Evolutionary conservation across 208 protist species (phyloP).

Genomic region (Leishmania amazonensis): DNA sequence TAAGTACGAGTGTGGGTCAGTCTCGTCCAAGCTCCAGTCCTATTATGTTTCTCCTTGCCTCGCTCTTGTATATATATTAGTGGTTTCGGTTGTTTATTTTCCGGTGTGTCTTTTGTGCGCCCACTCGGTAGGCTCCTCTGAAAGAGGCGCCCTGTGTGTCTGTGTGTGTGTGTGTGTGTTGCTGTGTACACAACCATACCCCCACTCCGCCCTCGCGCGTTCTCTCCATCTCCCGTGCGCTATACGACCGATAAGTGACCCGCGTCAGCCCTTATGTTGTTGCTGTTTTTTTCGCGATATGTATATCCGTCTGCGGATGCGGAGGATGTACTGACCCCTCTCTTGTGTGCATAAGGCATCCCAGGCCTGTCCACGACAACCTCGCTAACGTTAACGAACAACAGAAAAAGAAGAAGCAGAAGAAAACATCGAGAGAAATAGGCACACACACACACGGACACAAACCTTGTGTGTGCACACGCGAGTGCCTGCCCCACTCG

Average conservation of each 20-base stretch:
- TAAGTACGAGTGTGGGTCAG: background rate
- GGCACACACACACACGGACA: no score
- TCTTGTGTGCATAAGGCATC: background rate
- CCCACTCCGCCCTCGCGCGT: background rate
- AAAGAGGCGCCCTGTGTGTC: background rate
- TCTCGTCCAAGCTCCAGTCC: background rate
- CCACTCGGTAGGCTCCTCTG: no score
- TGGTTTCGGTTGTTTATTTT: no score
- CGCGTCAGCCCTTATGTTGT: background rate
- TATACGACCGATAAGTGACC: no score
- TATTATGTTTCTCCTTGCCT: background rate
- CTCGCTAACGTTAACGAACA: background rate
- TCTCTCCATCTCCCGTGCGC: background rate
- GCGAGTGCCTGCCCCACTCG: no score
- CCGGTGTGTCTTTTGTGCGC: no score
- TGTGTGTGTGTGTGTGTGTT: background rate
- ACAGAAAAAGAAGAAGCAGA: background rate
- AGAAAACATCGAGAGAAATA: background rate
- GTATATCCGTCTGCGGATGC: background rate
- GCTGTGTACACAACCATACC: background rate
- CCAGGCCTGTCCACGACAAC: background rate
- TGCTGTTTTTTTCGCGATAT: background rate
- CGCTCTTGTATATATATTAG: no score
- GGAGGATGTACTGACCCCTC: background rate
- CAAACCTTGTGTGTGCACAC: no score